Base-by-base conservation (phyloP, 176 grass and related monocot genomes). In the Hordeum marinum region DNA sequence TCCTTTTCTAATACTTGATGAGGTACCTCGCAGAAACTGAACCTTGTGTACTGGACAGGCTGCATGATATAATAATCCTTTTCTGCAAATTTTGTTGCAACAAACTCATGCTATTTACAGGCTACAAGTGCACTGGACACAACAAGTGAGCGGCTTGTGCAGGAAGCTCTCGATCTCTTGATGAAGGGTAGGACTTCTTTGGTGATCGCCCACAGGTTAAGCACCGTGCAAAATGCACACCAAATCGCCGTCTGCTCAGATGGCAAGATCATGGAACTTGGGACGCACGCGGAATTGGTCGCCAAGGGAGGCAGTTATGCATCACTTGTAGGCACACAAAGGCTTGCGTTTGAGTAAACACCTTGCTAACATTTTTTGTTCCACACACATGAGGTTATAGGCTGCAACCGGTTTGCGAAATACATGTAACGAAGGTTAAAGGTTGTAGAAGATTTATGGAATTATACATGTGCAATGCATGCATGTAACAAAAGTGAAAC, bases 1-100 rank as follows among this genome's bases (percentile, higher is more conserved):
- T 76, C 96, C 96, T 52, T 82, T 98, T 88, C 89, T 98, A 60
- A 94, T 98, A 90, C 96, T 98, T 67, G 96, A 98, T 77, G 96
- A 98, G 96, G 93, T 98, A 85, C 85, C 18, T 70, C 35, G 42
- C 20, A 17, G 36, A 36, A 80, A 13, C 25, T 37, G 2, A 10
- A 17, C 24, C 54, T 27, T 84, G 4, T 54, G 35, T 37, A 75
- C 43, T 29, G 45, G 29, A 11, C 5, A 20, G 15, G 63, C 36
- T 68, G 59, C 68, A 27, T 43, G 11, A 82, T 24, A 58, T 41
- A 42, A 72, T 0, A 25, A 72, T 60, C 57, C 10, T 61, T 59
- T 60, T 60, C 4, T 10, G 23, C 64, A 36, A 21, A 0, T 65
- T 76, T 20, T 36, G 10, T 35, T 45, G 34, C 2, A 2, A 48